These are phyloP conservation scores for Boletus coffeatus DNA, from an alignment of 1,284 basidiomycete genomes.

Conservation along the genomic window DNA sequence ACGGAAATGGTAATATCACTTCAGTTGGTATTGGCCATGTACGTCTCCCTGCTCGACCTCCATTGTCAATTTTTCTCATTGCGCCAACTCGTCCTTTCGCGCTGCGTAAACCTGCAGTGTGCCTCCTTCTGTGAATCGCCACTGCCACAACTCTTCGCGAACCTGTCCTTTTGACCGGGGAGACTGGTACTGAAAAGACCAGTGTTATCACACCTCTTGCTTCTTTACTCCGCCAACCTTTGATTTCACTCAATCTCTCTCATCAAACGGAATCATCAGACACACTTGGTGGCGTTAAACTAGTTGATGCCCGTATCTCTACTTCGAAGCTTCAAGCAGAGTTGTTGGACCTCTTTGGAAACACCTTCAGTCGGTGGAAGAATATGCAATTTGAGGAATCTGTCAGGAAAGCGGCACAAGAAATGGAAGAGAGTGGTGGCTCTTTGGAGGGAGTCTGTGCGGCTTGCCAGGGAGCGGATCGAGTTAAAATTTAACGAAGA, in stretches of 20 bases:
- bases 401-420: slow-evolving; percentile 77
- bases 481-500: slow-evolving; percentile 38
- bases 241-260: slow-evolving; percentile 91
- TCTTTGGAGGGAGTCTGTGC: slow-evolving; percentile 80
- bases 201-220: slow-evolving; percentile 90
- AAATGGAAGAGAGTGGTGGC: slow-evolving; percentile 85
- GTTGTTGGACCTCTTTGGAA: slow-evolving; percentile 83
- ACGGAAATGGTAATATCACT: slow-evolving; percentile 52
- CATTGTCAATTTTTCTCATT: slow-evolving; percentile 21
- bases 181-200: slow-evolving; percentile 99
- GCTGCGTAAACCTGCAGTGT: slow-evolving; percentile 82
- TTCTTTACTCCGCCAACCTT: slow-evolving; percentile 66
- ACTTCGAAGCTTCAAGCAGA: slow-evolving; percentile 70
- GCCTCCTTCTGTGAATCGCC: slow-evolving; percentile 79
- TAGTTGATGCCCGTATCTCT: slow-evolving; percentile 81
- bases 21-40: slow-evolving; percentile 57
- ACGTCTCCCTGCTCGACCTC: slow-evolving; percentile 42
- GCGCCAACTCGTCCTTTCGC: slow-evolving; percentile 67
- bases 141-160: slow-evolving; percentile 73
- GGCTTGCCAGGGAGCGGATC: slow-evolving; percentile 64
- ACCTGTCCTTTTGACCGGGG: slow-evolving; percentile 90
- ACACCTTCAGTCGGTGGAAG: slow-evolving; percentile 72
- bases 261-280: slow-evolving; percentile 98
- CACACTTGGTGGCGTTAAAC: slow-evolving; percentile 93
- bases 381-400: slow-evolving; percentile 30